Evolutionary conservation across 2,329 filamentous ascomycete genomes (phyloP), one percentile per base, ranked within the genome.

Genomic region (Leptographium lundbergii): DNA sequence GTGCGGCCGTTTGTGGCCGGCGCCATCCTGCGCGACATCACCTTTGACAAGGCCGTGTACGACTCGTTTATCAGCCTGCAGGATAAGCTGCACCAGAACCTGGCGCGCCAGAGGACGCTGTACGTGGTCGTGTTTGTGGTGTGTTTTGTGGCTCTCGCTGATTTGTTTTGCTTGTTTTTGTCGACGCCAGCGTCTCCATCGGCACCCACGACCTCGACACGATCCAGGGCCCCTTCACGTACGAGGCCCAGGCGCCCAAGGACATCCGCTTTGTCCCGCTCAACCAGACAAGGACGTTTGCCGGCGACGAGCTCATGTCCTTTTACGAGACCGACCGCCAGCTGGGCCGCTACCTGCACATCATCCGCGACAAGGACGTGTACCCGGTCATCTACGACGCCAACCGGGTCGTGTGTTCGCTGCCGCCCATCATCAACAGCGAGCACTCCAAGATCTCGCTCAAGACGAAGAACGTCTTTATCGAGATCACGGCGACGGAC

Each of bases 381-480:
- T 99, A 99, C 72, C 94, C 94, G 25, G 91, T 95, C 68, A 95
- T 99, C 69, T 92, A 91, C 72, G 94, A 99, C 71, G 82, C 89
- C 57, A 88, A 96, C 69, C 81, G 85, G 51, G 84, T 82, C 52
- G 91, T 99, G 42, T 92, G 94, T 75, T 97, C 92, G 9, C 80
- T 99, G 67, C 94, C 94, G 1, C 94, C 94, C 22, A 97, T 99
- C 67, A 99, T 99, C 79, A 99, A 99, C 76, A 85, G 91, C 67
- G 84, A 99, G 69, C 91, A 94, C 75, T 96, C 91, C 68, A 99
- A 99, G 75, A 99, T 99, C 70, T 90, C 86, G 9, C 76, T 95
- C 52, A 77, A 95, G 70, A 97, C 91, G 60, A 92, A 82, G 69
- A 96, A 99, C 68, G 84, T 99, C 68, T 89, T 99, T 73, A 95